phyloP scores from a whole-genome alignment of 164 flowering plant genomes.

The Taxillus chinensis region DNA sequence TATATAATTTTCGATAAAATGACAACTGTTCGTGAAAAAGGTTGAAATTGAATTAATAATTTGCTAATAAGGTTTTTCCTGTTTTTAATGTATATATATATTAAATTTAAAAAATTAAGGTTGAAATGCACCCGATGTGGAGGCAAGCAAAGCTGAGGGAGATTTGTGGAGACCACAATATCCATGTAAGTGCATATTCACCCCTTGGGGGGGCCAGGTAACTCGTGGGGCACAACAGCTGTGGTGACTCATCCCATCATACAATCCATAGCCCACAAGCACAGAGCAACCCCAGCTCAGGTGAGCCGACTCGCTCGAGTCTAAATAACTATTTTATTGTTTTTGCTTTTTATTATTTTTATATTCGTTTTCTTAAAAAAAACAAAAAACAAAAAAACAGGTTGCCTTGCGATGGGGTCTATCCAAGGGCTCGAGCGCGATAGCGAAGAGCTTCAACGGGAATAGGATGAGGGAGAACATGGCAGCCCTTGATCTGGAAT shows the following conservation, averaged over 20 bases:
- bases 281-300: slow-evolving; percentile 69
- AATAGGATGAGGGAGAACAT: slow-evolving; percentile 61
- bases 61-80: too few relatives aligned
- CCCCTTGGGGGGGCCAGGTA: slow-evolving; percentile 69
- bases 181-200: slow-evolving; percentile 73
- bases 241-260: slow-evolving; percentile 51
- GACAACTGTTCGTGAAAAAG: too few relatives aligned
- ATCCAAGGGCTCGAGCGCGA: slow-evolving; percentile 57
- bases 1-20: too few relatives aligned
- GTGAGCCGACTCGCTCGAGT: slow-evolving; percentile 12
- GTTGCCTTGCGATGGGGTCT: slow-evolving; percentile 74
- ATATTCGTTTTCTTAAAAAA: too few relatives aligned
- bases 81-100: too few relatives aligned
- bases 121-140: slow-evolving; percentile 89
- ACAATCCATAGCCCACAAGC: slow-evolving; percentile 54
- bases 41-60: too few relatives aligned
- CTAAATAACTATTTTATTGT: too few relatives aligned
- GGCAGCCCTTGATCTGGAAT: slow-evolving; percentile 29
- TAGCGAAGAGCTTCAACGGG: slow-evolving; percentile 57
- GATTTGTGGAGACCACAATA: slow-evolving; percentile 40
- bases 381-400: slow-evolving; percentile 27
- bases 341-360: too few relatives aligned
- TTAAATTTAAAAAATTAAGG: slow-evolving; percentile 20
- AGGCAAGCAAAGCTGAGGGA: slow-evolving; percentile 62
- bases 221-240: slow-evolving; percentile 55